Evolutionary conservation across 441 rosid species (phyloP), one percentile per base, ranked within the genome.

Genomic region (Capsella rubella): DNA sequence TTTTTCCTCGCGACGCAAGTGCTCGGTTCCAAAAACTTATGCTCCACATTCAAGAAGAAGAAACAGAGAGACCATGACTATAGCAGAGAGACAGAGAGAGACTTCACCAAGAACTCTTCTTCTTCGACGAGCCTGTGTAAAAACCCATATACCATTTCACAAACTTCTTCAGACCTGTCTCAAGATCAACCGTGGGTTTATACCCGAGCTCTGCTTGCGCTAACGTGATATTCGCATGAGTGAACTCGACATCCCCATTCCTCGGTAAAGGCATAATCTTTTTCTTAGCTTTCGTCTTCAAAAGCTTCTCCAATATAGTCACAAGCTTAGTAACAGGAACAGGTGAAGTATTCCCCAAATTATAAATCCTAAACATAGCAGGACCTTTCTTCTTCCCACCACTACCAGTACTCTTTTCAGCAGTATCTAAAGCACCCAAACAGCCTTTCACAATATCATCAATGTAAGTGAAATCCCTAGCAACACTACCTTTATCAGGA

Each of bases 381-480:
- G 86, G 37, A 15, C 87, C 89, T 66, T 56, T 83, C 85, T 89
- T 87, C 80, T 89, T 89, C 11, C 95, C 97, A 53, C 92, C 95
- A 78, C 84, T 84, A 42, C 97, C 94, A 1, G 92, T 89, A 71
- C 94, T 90, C 84, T 86, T 85, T 82, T 84, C 84, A 7, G 97
- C 90, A 3, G 97, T 91, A 71, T 91, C 97, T 74, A 91, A 62
- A 0, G 97, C 90, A 21, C 80, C 88, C 70, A 91, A 75, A 80
- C 97, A 88, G 0, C 97, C 97, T 60, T 78, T 84, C 5, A 91
- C 97, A 18, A 89, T 80, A 68, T 91, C 95, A 78, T 89, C 95
- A 81, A 91, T 87, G 63, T 87, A 89, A 51, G 95, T 89, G 58
- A 91, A 91, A 71, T 91, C 97, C 56, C 97, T 83, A 32, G 90